Percentiles rank a stretch among this genome's conserved stretches.
Evolutionary conservation across 2,329 filamentous ascomycete genomes (phyloP).

Genomic region (Pseudophaeomoniella oleicola): DNA sequence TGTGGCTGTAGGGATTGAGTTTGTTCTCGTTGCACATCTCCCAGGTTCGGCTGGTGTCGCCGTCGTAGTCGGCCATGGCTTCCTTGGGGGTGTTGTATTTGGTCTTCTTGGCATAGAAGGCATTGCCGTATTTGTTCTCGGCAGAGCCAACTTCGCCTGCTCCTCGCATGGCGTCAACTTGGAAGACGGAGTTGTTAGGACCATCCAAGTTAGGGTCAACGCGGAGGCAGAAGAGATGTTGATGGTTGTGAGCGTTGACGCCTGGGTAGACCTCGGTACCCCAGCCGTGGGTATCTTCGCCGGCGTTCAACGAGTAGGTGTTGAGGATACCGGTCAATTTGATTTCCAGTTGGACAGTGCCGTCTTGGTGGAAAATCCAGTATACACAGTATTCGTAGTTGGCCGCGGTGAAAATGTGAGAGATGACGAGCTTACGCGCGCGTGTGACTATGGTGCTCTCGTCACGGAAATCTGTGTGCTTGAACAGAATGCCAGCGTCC

Average conservation of each 20-base stretch:
- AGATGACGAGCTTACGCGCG: conserved; percentile 71
- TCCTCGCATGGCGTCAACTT: conserved; percentile 59
- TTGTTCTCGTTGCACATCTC: conserved; percentile 77
- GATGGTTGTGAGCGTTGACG: conserved; percentile 91
- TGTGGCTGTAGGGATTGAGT: conserved; percentile 73
- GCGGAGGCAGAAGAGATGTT: conserved; percentile 85
- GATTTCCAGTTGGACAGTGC: conserved; percentile 81
- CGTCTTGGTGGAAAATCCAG: conserved; percentile 88
- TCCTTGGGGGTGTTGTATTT: conserved; percentile 57
- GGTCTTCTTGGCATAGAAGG: conserved; percentile 74
- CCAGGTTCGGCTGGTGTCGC: conserved; percentile 67
- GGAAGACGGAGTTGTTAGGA: conserved; percentile 68
- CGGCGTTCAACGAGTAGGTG: conserved; percentile 68
- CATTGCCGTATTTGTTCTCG: conserved; percentile 82
- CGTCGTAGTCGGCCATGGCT: conserved; percentile 67
- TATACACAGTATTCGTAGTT: conserved; percentile 88
- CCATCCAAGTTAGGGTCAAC: conserved; percentile 81
- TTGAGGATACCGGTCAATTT: conserved; percentile 87
- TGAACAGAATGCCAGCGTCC: conserved; percentile 82
- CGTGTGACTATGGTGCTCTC: conserved; percentile 76
- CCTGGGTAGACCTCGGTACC: conserved; percentile 83
- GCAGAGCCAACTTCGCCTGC: conserved; percentile 62
- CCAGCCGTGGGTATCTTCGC: conserved; percentile 73
- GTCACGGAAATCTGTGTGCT: conserved; percentile 87
- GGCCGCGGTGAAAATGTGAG: conserved; percentile 85